Conservation (phyloP, 306 rosid genomes). For the Clitoria ternatea region DNA sequence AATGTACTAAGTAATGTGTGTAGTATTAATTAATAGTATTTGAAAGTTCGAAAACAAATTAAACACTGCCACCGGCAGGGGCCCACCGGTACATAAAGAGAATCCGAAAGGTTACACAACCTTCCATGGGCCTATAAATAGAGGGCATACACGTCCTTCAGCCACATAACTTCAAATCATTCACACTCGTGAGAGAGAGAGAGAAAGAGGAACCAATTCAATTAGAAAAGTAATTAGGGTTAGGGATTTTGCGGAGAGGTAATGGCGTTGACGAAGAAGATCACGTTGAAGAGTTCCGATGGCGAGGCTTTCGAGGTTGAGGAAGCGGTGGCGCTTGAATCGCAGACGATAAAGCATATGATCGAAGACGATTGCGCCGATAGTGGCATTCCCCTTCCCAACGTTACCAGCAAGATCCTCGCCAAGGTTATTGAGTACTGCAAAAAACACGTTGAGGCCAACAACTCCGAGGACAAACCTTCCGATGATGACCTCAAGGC, state of each 20-base stretch:
- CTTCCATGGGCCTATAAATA: not conserved
- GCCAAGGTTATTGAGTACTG: conserved; percentile 71
- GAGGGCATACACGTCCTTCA: no score
- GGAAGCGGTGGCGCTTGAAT: conserved; percentile 60
- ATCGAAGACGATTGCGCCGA: conserved; percentile 64
- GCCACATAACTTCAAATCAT: no score
- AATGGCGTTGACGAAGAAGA: conserved; percentile 42
- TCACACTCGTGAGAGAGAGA: no score
- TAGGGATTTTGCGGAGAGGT: not conserved
- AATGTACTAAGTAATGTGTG: no score
- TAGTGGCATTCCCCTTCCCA: conserved; percentile 54
- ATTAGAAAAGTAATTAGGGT: not conserved
- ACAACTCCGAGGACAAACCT: conserved; percentile 33
- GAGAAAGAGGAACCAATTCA: no score
- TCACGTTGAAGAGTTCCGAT: conserved; percentile 65
- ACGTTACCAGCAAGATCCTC: conserved; percentile 56
- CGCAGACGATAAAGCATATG: conserved; percentile 73
- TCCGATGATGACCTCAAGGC: conserved; percentile 44
- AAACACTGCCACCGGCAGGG: no score
- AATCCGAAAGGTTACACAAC: no score
- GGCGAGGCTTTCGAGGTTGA: conserved; percentile 65
- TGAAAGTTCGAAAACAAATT: no score
- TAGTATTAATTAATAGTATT: no score
- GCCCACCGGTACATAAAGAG: no score
- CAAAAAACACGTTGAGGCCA: conserved; percentile 46